Evolutionary conservation across 2,329 filamentous ascomycete genomes (phyloP).

Genomic region (Neonectria magnoliae): DNA sequence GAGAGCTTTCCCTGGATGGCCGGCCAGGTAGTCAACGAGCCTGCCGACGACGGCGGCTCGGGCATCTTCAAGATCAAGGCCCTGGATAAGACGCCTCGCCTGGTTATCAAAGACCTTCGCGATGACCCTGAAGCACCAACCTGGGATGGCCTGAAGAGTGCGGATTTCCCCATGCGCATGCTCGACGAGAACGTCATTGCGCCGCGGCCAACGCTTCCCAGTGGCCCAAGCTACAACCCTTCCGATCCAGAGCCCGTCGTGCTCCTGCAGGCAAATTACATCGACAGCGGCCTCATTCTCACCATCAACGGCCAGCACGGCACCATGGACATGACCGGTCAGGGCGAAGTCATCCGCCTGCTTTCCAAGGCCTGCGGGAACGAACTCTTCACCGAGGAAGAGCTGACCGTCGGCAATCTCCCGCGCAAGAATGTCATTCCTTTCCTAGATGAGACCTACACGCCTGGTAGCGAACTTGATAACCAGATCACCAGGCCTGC

Average conservation of each 20-base stretch:
- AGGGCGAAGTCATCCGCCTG: constrained; percentile 56
- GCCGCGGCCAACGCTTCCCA: constrained; percentile 52
- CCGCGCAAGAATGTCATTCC: constrained; percentile 50
- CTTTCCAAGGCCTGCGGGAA: constrained; percentile 59
- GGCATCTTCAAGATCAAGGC: constrained; percentile 54
- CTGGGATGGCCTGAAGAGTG: constrained; percentile 49
- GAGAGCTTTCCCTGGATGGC: constrained; percentile 58
- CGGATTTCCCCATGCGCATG: constrained; percentile 58
- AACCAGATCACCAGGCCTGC: constrained; percentile 46
- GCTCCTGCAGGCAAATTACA: constrained; percentile 59
- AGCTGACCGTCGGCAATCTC: constrained; percentile 55
- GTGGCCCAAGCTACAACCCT: constrained; percentile 35
- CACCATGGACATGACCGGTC: constrained; percentile 61
- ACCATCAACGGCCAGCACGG: constrained; percentile 60
- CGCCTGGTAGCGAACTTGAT: constrained; percentile 48
- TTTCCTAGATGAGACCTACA: constrained; percentile 49
- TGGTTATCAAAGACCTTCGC: constrained; percentile 57
- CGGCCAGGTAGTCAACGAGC: constrained; percentile 52
- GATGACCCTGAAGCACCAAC: constrained; percentile 47
- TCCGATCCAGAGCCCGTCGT: constrained; percentile 52
- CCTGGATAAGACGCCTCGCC: constrained; percentile 42
- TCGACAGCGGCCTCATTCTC: constrained; percentile 60
- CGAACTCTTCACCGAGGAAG: constrained; percentile 57
- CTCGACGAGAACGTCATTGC: constrained; percentile 57
- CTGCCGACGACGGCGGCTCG: constrained; percentile 40